phyloP scores from a whole-genome alignment of 2,329 filamentous ascomycete genomes.

The Neurospora sp. region DNA sequence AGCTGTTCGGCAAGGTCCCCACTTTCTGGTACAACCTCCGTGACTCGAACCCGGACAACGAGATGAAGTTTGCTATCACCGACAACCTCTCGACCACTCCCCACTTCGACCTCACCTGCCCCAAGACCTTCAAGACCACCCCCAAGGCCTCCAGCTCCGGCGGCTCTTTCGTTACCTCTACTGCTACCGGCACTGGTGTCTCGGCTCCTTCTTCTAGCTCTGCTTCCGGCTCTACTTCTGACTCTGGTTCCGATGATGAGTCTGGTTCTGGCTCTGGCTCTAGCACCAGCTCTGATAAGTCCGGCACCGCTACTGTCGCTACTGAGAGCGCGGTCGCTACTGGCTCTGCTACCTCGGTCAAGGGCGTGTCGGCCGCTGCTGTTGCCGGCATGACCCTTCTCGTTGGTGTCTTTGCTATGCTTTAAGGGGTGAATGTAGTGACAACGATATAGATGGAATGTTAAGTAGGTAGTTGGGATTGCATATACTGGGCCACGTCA shows the following conservation, averaged over 20 bases:
- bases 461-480: neutral
- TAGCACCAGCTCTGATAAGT: constrained; percentile 10
- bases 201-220: constrained; percentile 12
- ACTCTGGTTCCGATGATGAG: constrained; percentile 6
- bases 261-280: constrained; percentile 5
- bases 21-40: constrained; percentile 54
- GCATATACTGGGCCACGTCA: neutral
- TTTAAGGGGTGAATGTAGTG: constrained; percentile 8
- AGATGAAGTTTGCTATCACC: constrained; percentile 47
- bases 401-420: constrained; percentile 15
- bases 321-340: constrained; percentile 5
- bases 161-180: constrained; percentile 6
- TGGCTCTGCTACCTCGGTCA: constrained; percentile 7
- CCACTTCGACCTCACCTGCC: constrained; percentile 44
- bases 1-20: constrained; percentile 43
- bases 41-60: constrained; percentile 50
- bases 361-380: constrained; percentile 11
- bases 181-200: constrained; percentile 10
- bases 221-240: constrained; percentile 9
- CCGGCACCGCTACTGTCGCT: constrained; percentile 12
- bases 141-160: constrained; percentile 16
- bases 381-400: constrained; percentile 14
- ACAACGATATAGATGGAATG: neutral
- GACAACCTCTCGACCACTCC: constrained; percentile 41
- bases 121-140: constrained; percentile 27